A percentile compares a stretch with the other conserved stretches of the same genome.
Evolutionary conservation across 176 grass and related monocot species (phyloP).

Genomic region (Juncus inflexus): DNA sequence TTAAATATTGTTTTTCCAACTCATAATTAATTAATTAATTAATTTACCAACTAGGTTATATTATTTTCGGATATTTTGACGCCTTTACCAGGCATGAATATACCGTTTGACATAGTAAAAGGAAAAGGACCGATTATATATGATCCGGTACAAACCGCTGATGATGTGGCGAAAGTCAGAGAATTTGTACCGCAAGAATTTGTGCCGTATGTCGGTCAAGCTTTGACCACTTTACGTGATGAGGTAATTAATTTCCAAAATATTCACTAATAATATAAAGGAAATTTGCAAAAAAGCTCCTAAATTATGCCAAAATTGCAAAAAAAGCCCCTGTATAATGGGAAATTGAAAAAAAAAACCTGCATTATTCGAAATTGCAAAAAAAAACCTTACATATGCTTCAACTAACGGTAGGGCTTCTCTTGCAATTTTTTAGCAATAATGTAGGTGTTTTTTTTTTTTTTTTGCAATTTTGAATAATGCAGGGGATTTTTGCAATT

Average conservation of each 20-base stretch:
- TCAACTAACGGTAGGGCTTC: too few relatives aligned
- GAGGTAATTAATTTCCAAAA: conserved; percentile 49
- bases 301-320: too few relatives aligned
- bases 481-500: too few relatives aligned
- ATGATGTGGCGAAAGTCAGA: conserved; percentile 73
- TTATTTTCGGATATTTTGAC: conserved; percentile 97
- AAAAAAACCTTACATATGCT: too few relatives aligned
- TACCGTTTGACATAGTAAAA: conserved; percentile 99
- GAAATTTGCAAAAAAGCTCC: too few relatives aligned
- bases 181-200: conserved; percentile 90
- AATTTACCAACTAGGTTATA: conserved; percentile 51
- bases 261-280: too few relatives aligned
- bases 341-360: too few relatives aligned
- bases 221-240: conserved; percentile 64
- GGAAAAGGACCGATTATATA: conserved; percentile 97
- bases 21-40: conserved; percentile 1
- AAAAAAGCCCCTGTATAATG: too few relatives aligned
- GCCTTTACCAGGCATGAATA: conserved; percentile 97
- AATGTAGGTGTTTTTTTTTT: too few relatives aligned
- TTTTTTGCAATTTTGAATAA: too few relatives aligned
- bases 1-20: conserved; percentile 1
- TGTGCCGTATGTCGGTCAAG: conserved; percentile 90
- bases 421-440: too few relatives aligned
- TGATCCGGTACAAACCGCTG: conserved; percentile 72
- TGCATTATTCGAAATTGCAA: too few relatives aligned